phyloP scores from a whole-genome alignment of 768 basidiomycete species.

The Thelephora aurantiotincta region DNA sequence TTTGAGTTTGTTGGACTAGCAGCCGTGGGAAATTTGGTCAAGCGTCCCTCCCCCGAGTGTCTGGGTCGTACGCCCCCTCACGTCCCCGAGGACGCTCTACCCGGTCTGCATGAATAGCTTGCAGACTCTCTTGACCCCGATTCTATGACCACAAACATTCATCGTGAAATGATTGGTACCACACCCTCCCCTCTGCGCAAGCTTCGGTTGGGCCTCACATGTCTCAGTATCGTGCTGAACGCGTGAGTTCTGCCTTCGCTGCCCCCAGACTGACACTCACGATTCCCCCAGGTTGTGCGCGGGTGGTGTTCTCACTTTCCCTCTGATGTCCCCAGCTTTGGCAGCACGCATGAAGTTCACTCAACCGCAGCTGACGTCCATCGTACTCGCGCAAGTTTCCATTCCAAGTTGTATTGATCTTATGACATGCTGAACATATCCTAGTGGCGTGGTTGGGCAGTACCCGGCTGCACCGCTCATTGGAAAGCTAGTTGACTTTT shows the following conservation, averaged over 20 bases:
- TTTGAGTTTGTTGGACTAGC: no score
- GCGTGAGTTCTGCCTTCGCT: background rate
- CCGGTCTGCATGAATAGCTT: no score
- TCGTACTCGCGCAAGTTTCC: constrained; percentile 53
- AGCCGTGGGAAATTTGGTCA: no score
- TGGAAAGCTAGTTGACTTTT: constrained; percentile 51
- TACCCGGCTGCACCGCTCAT: constrained; percentile 62
- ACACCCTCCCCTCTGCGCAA: no score
- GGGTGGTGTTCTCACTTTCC: constrained; percentile 72
- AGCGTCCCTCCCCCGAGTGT: no score
- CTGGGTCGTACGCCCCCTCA: no score
- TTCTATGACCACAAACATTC: no score
- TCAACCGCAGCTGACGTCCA: constrained; percentile 68
- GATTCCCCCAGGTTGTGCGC: constrained; percentile 41
- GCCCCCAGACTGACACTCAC: background rate
- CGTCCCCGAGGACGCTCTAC: no score
- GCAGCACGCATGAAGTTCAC: constrained; percentile 44
- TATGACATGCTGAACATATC: constrained; percentile 1
- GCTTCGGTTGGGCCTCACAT: background rate
- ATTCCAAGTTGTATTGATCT: background rate
- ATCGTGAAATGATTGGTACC: no score
- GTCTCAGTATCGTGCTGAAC: background rate
- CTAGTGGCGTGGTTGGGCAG: constrained; percentile 71
- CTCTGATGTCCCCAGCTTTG: constrained; percentile 53
- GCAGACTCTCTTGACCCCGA: no score